Base-by-base conservation (phyloP, 805 yeast species). In the Saccharomycopsis microspora region DNA sequence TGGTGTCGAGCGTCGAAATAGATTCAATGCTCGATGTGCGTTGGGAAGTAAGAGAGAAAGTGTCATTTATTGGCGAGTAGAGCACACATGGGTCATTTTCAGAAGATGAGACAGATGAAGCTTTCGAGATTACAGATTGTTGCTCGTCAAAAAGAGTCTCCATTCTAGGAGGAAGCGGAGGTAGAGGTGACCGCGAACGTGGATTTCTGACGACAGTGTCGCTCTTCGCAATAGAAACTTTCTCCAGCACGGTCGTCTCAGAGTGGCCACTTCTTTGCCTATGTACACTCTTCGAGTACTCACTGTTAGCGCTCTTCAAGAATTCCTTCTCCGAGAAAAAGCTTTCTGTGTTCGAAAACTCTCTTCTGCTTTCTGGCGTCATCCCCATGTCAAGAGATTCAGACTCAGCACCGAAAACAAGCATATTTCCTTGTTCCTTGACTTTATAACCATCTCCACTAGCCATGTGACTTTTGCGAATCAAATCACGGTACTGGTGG, bases 31-130 rank as follows among this genome's bases (percentile, higher is more conserved):
- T 46, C 3, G 52, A 42, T 37, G 35, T 48, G 30, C 29, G 40
- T n/a, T 45, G 30, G 3, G 49, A 40, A 4, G 43, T 19, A n/a
- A 42, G 30, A 31, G 53, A 47, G 28, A 50, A 44, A 9, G 53
- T 46, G 40, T 46, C 49, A 34, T 47, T 50, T 9, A 50, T 46
- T 6, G 53, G 51, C 3, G 53, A 50, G 39, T 50, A 50, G 6
- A 43, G 33, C 11, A 40, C 31, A 4, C 32, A 5, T 4, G 45
- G 48, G 28, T 45, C 46, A 2, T 19, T 19, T 2, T 19, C 19
- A 19, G 19, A 19, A 19, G 19, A 19, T 1, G 19, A 19, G 19
- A 19, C 19, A 19, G 19, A 19, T 19, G 19, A 19, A 19, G 19
- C 19, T 2, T 19, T 19, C 19, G 19, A 19, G 19, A 19, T 19